Evolutionary conservation across 2,329 filamentous ascomycete genomes (phyloP), one percentile per base, ranked within the genome.

Genomic region (Diaporthe sp.): DNA sequence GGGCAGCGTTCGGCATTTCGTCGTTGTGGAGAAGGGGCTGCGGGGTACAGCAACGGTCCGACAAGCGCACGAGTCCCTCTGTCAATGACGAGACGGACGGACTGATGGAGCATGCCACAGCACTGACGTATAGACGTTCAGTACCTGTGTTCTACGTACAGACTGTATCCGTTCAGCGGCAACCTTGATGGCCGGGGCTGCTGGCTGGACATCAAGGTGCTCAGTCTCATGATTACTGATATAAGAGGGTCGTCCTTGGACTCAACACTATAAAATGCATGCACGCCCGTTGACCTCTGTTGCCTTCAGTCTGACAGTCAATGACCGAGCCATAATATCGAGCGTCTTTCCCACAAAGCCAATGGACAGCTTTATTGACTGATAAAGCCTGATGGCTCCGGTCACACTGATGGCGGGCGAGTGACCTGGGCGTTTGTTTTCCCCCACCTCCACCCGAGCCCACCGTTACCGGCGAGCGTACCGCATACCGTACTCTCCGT

Each of bases 121-220:
- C 32, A 53, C 63, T 47, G 59, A 47, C 19, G 25, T 22, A 44
- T 30, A 30, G 37, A 27, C 58, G 15, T 19, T 13, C 15, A 25
- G 22, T 25, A 35, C 15, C 27, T 32, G 30, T n/a, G n/a, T n/a
- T n/a, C n/a, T n/a, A n/a, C 55, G 4, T 55, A 17, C 51, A 19
- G 55, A 25, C 32, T 58, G 22, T 17, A 10, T 27, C 35, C 37
- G 56, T 61, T n/a, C 32, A 9, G 56, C 56, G 35, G 37, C 15
- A 27, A 61, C 56, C 56, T 61, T 61, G 56, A 61, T 39, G 35
- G 56, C 10, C 56, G 10, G 10, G 35, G 19, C 56, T 39, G 32
- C 17, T n/a, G 39, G 47, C 25, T 53, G 63, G 63, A 68, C 63
- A 68, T 68, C 63, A 68, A 51, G 63, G 63, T 68, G 63, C 63